Evolutionary conservation across 2,329 filamentous ascomycete species (phyloP).

Genomic region (Sporothrix pseudoabietina): DNA sequence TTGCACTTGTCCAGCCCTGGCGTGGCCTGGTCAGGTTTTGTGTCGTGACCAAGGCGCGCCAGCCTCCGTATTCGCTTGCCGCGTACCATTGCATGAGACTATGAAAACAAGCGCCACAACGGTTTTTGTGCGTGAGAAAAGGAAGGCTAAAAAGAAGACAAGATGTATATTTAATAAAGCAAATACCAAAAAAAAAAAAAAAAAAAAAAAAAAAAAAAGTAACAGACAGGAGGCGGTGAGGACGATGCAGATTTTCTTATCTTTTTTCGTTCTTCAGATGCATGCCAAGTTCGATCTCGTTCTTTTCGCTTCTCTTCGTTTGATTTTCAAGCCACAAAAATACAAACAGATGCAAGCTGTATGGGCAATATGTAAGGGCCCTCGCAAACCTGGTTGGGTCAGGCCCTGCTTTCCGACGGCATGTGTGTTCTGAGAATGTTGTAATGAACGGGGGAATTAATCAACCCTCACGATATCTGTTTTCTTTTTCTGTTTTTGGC

Average conservation of each 20-base stretch:
- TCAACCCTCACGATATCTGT: not conserved
- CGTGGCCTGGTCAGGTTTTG: not conserved
- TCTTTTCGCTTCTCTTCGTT: conserved; percentile 1
- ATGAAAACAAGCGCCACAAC: conserved; percentile 21
- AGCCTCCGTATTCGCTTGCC: conserved; percentile 19
- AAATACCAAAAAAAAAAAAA: not conserved
- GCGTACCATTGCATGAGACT: conserved; percentile 24
- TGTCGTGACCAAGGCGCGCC: not conserved
- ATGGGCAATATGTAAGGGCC: not conserved
- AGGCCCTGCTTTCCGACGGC: not conserved
- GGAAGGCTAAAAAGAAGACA: not conserved
- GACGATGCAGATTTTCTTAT: not conserved
- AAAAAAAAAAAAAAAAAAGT: not conserved
- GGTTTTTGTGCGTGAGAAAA: not conserved
- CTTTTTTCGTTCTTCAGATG: not conserved
- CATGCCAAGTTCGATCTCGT: not conserved
- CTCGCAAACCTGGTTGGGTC: not conserved
- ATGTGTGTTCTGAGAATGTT: not conserved
- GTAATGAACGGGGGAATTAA: not conserved
- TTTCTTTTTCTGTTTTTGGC: not conserved
- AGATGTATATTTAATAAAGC: not conserved
- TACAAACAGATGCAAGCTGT: conserved; percentile 5
- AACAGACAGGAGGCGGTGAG: not conserved
- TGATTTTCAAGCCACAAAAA: conserved; percentile 19
- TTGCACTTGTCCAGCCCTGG: not conserved